A percentile compares a stretch with the other conserved stretches of the same genome.
phyloP scores from a whole-genome alignment of 306 rosid genomes.

The Abrus precatorius region DNA sequence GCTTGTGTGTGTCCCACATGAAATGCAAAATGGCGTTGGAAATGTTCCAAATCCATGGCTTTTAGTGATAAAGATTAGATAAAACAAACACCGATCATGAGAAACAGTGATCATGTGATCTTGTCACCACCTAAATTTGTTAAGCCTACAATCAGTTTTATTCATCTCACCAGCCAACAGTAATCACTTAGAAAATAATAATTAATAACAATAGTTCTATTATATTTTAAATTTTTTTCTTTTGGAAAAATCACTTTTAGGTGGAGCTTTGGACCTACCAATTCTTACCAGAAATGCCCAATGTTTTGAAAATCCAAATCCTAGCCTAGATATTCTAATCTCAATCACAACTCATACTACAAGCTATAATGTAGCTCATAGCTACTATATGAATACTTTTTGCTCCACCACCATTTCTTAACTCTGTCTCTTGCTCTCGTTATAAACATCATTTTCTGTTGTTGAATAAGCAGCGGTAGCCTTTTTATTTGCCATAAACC shows the following conservation, averaged over 20 bases:
- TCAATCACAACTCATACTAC: background rate
- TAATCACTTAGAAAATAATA: conserved; percentile 11
- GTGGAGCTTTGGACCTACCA: conserved; percentile 52
- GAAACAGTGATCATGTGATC: conserved; percentile 50
- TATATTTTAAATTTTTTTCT: conserved; percentile 28
- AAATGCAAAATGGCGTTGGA: conserved; percentile 44
- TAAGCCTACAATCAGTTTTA: conserved; percentile 35
- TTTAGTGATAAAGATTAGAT: conserved; percentile 45
- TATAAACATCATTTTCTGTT: background rate
- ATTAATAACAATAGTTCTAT: background rate
- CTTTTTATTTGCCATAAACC: background rate
- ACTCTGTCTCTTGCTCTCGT: background rate
- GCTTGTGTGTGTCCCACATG: conserved; percentile 54
- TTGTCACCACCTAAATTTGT: conserved; percentile 43
- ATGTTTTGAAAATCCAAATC: conserved; percentile 39
- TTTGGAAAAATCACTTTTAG: conserved; percentile 53
- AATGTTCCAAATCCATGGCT: conserved; percentile 55
- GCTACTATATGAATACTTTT: conserved; percentile 21
- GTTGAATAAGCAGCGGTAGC: background rate
- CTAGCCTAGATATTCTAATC: conserved; percentile 24
- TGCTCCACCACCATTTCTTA: conserved; percentile 24
- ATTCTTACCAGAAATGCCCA: conserved; percentile 43
- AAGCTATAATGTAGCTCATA: conserved; percentile 23
- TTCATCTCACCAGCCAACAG: conserved; percentile 44
- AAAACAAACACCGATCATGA: conserved; percentile 41